Percentiles rank a stretch among this genome's conserved stretches.
phyloP scores from a whole-genome alignment of 1,284 basidiomycete species.

The Puccinia polysora region DNA sequence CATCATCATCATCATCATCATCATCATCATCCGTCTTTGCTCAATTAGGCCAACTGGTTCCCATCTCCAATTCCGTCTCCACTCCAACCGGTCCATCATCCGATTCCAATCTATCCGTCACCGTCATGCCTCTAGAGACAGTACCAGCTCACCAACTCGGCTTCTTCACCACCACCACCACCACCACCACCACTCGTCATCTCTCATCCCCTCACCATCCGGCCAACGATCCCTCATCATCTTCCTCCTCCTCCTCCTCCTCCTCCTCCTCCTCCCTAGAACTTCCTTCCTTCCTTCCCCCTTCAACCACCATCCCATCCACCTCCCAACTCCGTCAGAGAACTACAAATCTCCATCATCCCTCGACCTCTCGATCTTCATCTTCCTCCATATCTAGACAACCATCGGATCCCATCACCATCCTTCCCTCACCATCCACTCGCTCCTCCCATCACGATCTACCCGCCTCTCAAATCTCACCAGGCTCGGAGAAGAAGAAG shows the following conservation, averaged over 20 bases:
- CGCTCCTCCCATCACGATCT: too few species aligned
- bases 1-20: too few species aligned
- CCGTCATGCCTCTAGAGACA: not conserved
- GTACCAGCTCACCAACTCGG: slow-evolving; percentile 13
- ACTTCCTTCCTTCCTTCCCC: not conserved
- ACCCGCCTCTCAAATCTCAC: too few species aligned
- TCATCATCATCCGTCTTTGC: too few species aligned
- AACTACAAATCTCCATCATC: not conserved
- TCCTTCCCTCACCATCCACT: too few species aligned
- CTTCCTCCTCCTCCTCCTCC: not conserved
- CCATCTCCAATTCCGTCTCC: slow-evolving; percentile 24
- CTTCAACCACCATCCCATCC: not conserved
- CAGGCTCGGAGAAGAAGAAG: too few species aligned
- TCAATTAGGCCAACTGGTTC: slow-evolving; percentile 19
- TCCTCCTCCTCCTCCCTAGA: not conserved
- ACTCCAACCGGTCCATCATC: not conserved
- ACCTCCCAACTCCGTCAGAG: not conserved
- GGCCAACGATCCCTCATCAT: slow-evolving; percentile 5
- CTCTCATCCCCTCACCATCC: not conserved
- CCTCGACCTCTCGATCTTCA: not conserved
- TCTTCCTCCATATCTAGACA: too few species aligned
- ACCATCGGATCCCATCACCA: too few species aligned
- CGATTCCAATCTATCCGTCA: not conserved
- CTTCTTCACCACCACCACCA: not conserved
- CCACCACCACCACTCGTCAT: not conserved